Evolutionary conservation across 495 filamentous ascomycete species (phyloP), one percentile per base, ranked within the genome.

Genomic region (Clavariopsis aquatica): DNA sequence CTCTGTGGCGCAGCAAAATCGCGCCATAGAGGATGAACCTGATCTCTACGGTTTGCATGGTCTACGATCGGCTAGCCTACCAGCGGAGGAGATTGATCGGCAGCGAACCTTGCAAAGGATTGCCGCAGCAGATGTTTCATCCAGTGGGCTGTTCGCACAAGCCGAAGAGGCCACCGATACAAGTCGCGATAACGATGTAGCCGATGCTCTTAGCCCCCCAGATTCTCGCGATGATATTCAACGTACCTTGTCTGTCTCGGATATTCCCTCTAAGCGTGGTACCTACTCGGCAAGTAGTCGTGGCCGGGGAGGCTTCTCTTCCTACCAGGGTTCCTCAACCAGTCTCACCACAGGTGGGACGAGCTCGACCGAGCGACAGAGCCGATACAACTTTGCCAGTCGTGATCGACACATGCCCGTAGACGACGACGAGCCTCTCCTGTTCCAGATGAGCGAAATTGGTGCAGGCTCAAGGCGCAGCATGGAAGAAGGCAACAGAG

Each of bases 401-500:
- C 71, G 76, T 26, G 31, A 34, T 34, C 31, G 38, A n/a, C 56
- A 64, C 7, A 63, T 57, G 6, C 62, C 69, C n/a, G 15, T 61
- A 9, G 78, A 79, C 51, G 91, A 95, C 57, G 91, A 93, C 19
- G 92, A 96, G 74, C 88, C 88, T 26, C 75, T 96, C 10, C 76
- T 95, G 19, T 96, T 96, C 71, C 88, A 89, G 43, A 93, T 96
- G 89, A 92, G 89, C 60, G 91, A 96, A 69, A 84, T 94, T 62
- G 87, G 85, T 19, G 58, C 70, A 26, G 79, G 81, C 20, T 85
- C 84, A 15, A 83, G 89, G 53, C 81, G 89, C 57, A 93, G 91
- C 66, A 75, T 92, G 19, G 91, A 93, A 69, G 90, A 92, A 69
- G 81, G 67, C 2, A n/a, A n/a, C n/a, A 58, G 68, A 60, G 69